Evolutionary conservation across 768 basidiomycete species (phyloP), one percentile per base, ranked within the genome.

Genomic region (Dacryopinax spathularia): DNA sequence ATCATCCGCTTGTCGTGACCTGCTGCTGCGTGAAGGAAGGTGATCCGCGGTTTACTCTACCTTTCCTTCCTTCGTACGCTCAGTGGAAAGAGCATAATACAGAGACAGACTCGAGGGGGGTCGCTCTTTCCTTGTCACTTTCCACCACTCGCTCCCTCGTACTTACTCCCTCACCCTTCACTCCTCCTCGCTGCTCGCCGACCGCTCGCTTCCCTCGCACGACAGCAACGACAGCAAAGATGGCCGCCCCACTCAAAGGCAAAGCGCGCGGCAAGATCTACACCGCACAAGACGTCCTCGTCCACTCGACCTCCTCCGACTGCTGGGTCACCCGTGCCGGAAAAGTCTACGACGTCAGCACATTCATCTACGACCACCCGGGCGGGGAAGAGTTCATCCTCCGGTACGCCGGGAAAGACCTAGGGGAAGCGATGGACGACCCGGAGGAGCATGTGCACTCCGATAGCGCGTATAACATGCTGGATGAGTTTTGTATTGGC

Each of bases 311-410:
- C 3, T 61, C 78, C 0, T 68, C 75, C 1, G 89, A 84, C 68
- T 92, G 90, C 73, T 97, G 91, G 90, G 77, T 98, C 60, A 80
- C 87, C 1, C 84, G 84, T 72, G 78, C 78, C 64, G 87, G 86
- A 70, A 88, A 85, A 70, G 90, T 99, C 25, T 98, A 94, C 79
- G 86, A 99, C 71, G 84, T 98, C 61, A 86, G 94, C 2, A 68
- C 69, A 2, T 97, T 98, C 75, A 75, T 94, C 1, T 70, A 80
- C 61, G 93, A 95, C 77, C 93, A 96, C 72, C 92, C 94, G 12
- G 95, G 95, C 67, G 93, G 94, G 2, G 95, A 98, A 73, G 94
- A 97, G 72, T 75, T 92, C 66, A 83, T 99, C 68, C 75, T 93
- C 36, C 77, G 84, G 43, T 81, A 87, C 74, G 95, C 89, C 3